Percentiles rank a stretch among this genome's conserved stretches.
phyloP scores from a whole-genome alignment of 1,284 basidiomycete species.

The Melampsora larici-populina region DNA sequence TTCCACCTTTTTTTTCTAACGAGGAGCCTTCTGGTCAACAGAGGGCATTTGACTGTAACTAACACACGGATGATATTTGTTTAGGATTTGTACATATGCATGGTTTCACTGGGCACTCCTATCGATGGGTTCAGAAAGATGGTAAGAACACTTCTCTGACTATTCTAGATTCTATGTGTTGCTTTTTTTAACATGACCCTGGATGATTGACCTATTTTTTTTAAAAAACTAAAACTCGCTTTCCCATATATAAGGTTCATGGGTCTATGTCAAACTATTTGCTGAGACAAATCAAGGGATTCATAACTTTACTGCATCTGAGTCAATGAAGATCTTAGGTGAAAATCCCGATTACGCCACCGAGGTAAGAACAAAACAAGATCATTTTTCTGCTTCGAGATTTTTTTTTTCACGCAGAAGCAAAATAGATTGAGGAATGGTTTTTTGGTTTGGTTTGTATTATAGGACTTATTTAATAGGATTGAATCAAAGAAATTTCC shows the following conservation, averaged over 20 bases:
- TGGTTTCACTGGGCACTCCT: not conserved
- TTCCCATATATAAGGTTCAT: not conserved
- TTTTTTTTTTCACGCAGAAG: not conserved
- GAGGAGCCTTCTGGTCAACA: not conserved
- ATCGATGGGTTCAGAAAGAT: not conserved
- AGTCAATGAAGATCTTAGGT: not conserved
- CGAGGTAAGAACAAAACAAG: not conserved
- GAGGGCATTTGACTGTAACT: not conserved
- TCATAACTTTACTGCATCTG: not conserved
- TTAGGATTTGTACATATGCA: not conserved
- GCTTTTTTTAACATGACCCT: not conserved
- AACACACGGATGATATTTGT: not conserved
- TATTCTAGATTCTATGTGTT: too few species aligned
- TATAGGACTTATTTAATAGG: slow-evolving; percentile 69
- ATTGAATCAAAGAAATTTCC: slow-evolving; percentile 76
- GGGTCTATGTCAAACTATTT: not conserved
- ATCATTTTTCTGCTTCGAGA: too few species aligned
- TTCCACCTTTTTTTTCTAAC: not conserved
- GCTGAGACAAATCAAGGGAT: not conserved
- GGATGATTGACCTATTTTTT: not conserved
- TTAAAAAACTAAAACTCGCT: too few species aligned
- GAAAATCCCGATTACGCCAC: slow-evolving; percentile 9
- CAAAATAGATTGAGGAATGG: not conserved
- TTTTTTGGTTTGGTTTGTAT: slow-evolving; percentile 48
- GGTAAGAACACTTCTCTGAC: too few species aligned